Base-by-base conservation (phyloP, 495 filamentous ascomycete genomes). In the Trichodelitschia bisporula region DNA sequence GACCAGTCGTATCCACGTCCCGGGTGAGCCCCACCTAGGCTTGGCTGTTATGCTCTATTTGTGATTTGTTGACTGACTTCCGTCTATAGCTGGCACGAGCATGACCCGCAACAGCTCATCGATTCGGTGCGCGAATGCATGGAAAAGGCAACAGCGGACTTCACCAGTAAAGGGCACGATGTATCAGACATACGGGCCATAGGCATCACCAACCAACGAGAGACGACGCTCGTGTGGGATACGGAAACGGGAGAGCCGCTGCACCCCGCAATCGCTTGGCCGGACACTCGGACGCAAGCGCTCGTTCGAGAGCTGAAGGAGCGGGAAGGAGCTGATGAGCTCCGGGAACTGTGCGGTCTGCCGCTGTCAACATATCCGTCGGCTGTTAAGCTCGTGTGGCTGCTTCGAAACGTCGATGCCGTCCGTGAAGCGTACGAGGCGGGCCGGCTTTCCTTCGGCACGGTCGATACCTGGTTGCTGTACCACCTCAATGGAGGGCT, bases 301-400 rank as follows among this genome's bases (percentile, higher is more conserved):
- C 51, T 93, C 29, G 82, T 86, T 9, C 71, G 77, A n/a, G 73
- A 84, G 39, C 54, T 84, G 36, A 90, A 76, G 59, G 52, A 44
- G 1, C 57, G 58, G 28, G 48, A 57, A 8, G 68, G 61, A 25
- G 71, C 80, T 19, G 71, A 83, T 23, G 59, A 65, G 10, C 57
- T 92, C 18, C 60, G 58, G 30, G 59, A 71, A 19, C 59, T 89
- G 19, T 91, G 82, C 43, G 83, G 83, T 28, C 61, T 92, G 13
- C 82, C 84, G 4, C 58, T 95, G 26, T 91, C 82, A 9, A 92
- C 83, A 34, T 95, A 95, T 48, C 84, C 82, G 19, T 90, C 83
- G 12, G 76, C 77, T 28, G 69, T 86, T 30, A 91, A 91, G 47
- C 57, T 95, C 16, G 49, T 79, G 27, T 95, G 83, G 83, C 57